Base-by-base conservation (phyloP, 768 basidiomycete species). In the Lepiota brunneoincarnata region DNA sequence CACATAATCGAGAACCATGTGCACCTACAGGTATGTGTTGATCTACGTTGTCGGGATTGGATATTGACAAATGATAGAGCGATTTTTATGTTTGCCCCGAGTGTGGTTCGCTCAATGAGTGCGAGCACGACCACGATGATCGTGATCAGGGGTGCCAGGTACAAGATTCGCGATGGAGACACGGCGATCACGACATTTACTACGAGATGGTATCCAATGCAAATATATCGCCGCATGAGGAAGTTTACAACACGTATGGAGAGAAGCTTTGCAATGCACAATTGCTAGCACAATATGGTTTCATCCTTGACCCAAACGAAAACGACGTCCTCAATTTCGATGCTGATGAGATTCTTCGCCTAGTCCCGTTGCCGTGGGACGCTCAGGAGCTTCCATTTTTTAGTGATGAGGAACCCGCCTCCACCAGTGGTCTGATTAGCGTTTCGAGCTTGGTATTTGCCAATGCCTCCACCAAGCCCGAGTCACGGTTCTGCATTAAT, bases 191-290 rank as follows among this genome's bases (percentile, higher is more conserved):
- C 20, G 75, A 76, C 55, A 62, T 72, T 42, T 75, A 64, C 61
- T 83, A 79, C 59, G 89, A 91, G 51, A 90, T 93, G 83, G 83
- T 89, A 2, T 72, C 81, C 0, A 80, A 83, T 56, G 64, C 67
- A 12, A 58, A 69, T n/a, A 75, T 91, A 38, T 67, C 70, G 6
- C 72, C 80, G 0, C 68, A 69, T 37, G 70, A 72, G 9, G 83
- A 92, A 54, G 72, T 90, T 18, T 91, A 83, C 74, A 93, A 93
- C 66, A 87, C 87, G 0, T 93, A 92, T 63, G 84, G 85, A n/a
- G 79, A 80, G 61, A 68, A 71, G 2, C 70, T 91, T 35, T 72
- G 74, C 15, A 91, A 91, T 62, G 81, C 87, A 1, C 70, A 83
- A 60, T 76, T 92, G 12, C 71, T 91, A 47, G 74, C 72, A 14